Evolutionary conservation across 2,329 filamentous ascomycete species (phyloP), one percentile per base, ranked within the genome.

Genomic region (Diplodia scrobiculata): DNA sequence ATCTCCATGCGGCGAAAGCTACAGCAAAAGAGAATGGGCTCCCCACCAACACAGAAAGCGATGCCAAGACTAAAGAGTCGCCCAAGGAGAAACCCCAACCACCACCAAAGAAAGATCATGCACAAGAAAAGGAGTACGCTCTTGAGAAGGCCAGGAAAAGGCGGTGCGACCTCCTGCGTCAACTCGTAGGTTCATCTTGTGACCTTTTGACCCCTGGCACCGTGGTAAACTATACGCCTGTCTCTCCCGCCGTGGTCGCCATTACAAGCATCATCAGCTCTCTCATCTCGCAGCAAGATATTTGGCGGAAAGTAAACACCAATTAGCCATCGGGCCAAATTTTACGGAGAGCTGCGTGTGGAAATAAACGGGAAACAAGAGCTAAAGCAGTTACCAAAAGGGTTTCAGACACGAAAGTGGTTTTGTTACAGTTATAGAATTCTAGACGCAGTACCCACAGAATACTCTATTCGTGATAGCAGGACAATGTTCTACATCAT

Each of bases 181-280:
- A 54, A 34, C 54, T 66, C 2, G 21, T 66, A 10, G 58, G 55
- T 17, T 36, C 48, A 17, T 45, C 52, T 3, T 66, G 64, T n/a
- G 65, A 66, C 19, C 38, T 66, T 11, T 32, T 66, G 3, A 66
- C 65, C 0, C 65, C 65, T 10, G 65, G 65, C 0, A 25, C 65
- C n/a, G 52, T 66, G 34, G 50, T 66, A 19, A 51, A 58, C 7
- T 62, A 48, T 19, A 66, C 45, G 2, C 55, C 54, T 7, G 55
- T 54, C 14, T 48, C 34, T 17, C 55, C 55, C 10, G 47, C 55
- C 4, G 17, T 51, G 1, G 65, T 66, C 11, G 65, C 65, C 2
- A 48, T 58, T 4, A 66, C 65, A 1, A 66, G 65, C 38, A 66
- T 66, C 11, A 29, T 54, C 9, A 66, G 65, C 25, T 66, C 65